These are phyloP conservation scores for Euphorbia peplus DNA, from an alignment of 345 rosid species.

Conservation along the genomic window DNA sequence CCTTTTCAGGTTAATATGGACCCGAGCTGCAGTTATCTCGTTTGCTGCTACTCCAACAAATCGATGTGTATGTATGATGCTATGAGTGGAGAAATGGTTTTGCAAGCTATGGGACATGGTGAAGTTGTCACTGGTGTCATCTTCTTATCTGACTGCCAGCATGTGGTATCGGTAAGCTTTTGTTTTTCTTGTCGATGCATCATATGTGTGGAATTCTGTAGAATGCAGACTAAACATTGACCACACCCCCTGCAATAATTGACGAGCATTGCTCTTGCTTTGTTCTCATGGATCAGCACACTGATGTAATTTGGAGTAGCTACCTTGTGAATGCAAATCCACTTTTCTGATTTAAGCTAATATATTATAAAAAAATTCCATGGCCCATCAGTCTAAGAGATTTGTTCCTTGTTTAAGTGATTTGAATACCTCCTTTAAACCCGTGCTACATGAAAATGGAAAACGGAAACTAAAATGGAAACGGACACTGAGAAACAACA, in stretches of 20 bases:
- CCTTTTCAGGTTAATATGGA: constrained; percentile 60
- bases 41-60: constrained; percentile 70
- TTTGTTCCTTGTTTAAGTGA: not conserved
- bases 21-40: constrained; percentile 72
- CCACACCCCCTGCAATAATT: not conserved
- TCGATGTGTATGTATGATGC: constrained; percentile 65
- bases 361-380: not conserved
- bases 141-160: constrained; percentile 83
- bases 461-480: too few relatives aligned
- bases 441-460: too few relatives aligned
- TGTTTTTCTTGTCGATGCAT: constrained; percentile 13
- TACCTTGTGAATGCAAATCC: not conserved
- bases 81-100: constrained; percentile 58
- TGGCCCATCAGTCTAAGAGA: not conserved
- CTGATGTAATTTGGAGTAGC: not conserved
- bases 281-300: not conserved
- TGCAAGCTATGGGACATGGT: constrained; percentile 72
- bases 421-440: not conserved
- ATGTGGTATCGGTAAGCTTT: constrained; percentile 72
- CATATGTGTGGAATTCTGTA: constrained; percentile 14
- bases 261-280: not conserved
- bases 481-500: too few relatives aligned
- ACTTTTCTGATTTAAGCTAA: constrained; percentile 1
- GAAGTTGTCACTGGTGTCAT: constrained; percentile 73
- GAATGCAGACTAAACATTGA: not conserved